Evolutionary conservation across 1,139 yeast species (phyloP), one percentile per base, ranked within the genome.

Genomic region (Lodderomyces metapsilosis): DNA sequence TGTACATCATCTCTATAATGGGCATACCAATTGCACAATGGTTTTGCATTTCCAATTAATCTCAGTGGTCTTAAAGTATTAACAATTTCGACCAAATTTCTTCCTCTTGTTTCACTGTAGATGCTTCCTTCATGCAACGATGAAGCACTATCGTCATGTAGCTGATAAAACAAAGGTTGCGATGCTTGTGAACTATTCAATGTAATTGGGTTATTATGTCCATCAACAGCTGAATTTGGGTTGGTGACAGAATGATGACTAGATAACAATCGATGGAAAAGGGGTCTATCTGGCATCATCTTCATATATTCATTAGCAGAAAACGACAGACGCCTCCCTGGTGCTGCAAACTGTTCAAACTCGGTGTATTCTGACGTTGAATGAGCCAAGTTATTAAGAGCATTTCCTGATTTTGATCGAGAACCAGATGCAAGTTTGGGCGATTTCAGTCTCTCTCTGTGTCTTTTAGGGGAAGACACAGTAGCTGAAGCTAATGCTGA

Each of bases 11-110:
- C 17, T 45, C 61, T 38, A 52, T 45, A 45, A 50, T 56, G 43
- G 43, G 57, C 64, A 37, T 44, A 44, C 89, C 89, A 84, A 43
- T 78, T 66, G 31, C 69, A 66, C 41, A 78, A 57, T 13, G 71
- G 71, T 32, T 54, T 49, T 23, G 74, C 74, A 28, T 64, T 61
- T 1, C 89, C 89, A 48, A 83, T 80, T 45, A 83, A 65, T 31
- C 68, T 67, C 28, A 66, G 65, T 0, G 89, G 84, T 39, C 89
- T 41, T 21, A 51, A 41, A 9, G 37, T 41, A 21, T 45, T 45
- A 4, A 50, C 48, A 16, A 50, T 40, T 33, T 46, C 52, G 31
- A 43, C 46, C n/a, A 50, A 41, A 39, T 56, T 57, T 41, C 58
- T 43, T 28, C 71, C 52, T 20, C 60, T 46, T 11, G 53, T 57